Percentiles rank a stretch among this genome's conserved stretches.
These are phyloP conservation scores for Cryptosporidium canis DNA, from an alignment of 169 alveolate species.

Conservation along the genomic window DNA sequence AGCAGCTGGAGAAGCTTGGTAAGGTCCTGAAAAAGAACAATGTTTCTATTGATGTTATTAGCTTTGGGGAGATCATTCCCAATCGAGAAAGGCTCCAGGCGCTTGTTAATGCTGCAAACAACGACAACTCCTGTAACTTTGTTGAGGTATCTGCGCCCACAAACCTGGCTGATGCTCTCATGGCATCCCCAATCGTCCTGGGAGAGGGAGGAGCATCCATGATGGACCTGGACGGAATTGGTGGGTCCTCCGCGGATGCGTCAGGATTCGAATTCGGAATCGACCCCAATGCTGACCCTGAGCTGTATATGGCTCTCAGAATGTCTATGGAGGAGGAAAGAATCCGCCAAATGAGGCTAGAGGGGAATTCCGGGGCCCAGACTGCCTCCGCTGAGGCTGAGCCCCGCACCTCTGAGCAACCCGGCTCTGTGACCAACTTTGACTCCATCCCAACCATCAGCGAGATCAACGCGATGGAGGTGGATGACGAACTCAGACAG, in stretches of 20 bases:
- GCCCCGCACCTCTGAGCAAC: not conserved
- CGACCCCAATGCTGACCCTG: constrained; percentile 91
- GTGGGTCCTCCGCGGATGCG: constrained; percentile 75
- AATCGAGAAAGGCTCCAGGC: constrained; percentile 83
- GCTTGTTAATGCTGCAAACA: constrained; percentile 85
- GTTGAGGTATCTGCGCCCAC: constrained; percentile 84
- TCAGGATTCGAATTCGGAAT: constrained; percentile 80
- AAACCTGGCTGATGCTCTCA: constrained; percentile 79
- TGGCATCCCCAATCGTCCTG: constrained; percentile 77
- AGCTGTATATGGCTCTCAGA: constrained; percentile 86
- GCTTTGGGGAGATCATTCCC: constrained; percentile 87
- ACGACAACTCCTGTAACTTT: constrained; percentile 83
- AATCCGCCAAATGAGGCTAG: constrained; percentile 34
- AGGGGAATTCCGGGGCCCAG: not conserved
- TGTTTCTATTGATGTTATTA: constrained; percentile 90
- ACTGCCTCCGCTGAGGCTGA: not conserved
- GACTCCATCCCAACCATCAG: constrained; percentile 56
- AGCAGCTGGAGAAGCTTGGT: constrained; percentile 89
- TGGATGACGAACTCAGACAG: constrained; percentile 75
- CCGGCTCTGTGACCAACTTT: not conserved
- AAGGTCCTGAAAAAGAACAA: constrained; percentile 92
- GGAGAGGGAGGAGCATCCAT: constrained; percentile 72
- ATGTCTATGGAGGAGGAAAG: constrained; percentile 78
- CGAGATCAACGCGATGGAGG: constrained; percentile 71
- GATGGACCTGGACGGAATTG: constrained; percentile 73